Conservation (phyloP, 768 basidiomycete genomes). For the Macrolepiota albuminosa region DNA sequence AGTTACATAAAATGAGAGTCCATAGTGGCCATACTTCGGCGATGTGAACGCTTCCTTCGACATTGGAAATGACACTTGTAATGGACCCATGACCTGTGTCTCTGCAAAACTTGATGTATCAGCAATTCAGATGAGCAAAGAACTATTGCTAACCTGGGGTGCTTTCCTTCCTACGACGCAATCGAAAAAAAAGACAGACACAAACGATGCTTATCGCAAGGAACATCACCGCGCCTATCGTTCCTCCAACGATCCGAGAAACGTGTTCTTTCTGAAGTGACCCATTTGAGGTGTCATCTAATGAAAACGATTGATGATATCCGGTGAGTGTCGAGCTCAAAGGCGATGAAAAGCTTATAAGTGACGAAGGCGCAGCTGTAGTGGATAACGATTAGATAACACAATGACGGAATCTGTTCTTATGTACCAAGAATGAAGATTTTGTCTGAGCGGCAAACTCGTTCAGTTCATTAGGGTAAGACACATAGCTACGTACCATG, state of each 20-base stretch:
- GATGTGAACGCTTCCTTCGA: constrained; percentile 29
- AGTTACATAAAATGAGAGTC: constrained; percentile 20
- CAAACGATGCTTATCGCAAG: not conserved
- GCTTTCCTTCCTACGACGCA: not conserved
- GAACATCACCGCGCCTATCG: constrained; percentile 6
- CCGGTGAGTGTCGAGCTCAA: no score
- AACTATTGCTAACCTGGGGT: not conserved
- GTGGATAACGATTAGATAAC: not conserved
- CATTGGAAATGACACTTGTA: constrained; percentile 21
- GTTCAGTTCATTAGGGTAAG: not conserved
- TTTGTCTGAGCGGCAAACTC: not conserved
- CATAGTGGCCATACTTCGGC: constrained; percentile 24
- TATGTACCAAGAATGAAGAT: not conserved
- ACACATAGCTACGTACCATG: not conserved
- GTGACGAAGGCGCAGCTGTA: not conserved
- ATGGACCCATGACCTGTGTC: constrained; percentile 19
- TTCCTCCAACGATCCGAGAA: constrained; percentile 11
- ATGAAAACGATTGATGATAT: not conserved
- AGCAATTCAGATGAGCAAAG: not conserved
- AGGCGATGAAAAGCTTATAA: not conserved
- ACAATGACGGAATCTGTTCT: not conserved
- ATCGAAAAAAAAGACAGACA: constrained; percentile 2
- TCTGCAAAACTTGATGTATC: not conserved
- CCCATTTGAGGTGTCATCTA: not conserved
- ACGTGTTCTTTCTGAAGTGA: not conserved